Evolutionary conservation across 192 early-diverging fungal species (phyloP).

Genomic region (Coemansia sp.): DNA sequence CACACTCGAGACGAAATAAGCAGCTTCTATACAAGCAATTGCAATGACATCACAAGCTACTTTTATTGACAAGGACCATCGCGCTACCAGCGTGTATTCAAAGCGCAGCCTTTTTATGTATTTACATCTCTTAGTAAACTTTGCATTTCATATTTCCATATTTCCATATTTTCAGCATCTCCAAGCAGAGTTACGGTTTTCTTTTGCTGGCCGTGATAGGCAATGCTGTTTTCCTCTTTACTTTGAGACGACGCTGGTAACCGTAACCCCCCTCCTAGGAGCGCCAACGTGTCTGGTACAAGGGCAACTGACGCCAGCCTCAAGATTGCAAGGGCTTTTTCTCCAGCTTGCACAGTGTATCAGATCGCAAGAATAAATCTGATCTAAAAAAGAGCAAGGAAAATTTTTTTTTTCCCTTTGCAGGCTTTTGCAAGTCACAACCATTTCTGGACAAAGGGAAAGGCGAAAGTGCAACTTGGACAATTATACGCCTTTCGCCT

Average conservation of each 20-base stretch:
- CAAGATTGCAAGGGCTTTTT: too few relatives aligned
- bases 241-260: too few relatives aligned
- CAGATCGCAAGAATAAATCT: background rate
- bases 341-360: too few relatives aligned
- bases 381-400: background rate
- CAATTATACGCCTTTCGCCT: background rate
- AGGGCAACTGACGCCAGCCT: too few relatives aligned
- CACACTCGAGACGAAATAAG: constrained; percentile 15
- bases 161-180: background rate
- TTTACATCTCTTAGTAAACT: background rate
- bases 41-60: constrained; percentile 42
- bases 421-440: background rate
- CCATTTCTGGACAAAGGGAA: background rate
- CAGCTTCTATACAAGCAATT: constrained; percentile 29
- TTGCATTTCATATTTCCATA: background rate
- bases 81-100: background rate
- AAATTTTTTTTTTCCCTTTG: background rate
- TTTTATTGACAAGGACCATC: constrained; percentile 14
- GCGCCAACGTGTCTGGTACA: too few relatives aligned
- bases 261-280: too few relatives aligned
- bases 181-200: too few relatives aligned
- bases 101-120: background rate
- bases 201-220: too few relatives aligned
- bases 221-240: too few relatives aligned
- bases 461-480: background rate